Percentiles rank a stretch among this genome's conserved stretches.
phyloP scores from a whole-genome alignment of 306 rosid species.

The Castanea sativa region DNA sequence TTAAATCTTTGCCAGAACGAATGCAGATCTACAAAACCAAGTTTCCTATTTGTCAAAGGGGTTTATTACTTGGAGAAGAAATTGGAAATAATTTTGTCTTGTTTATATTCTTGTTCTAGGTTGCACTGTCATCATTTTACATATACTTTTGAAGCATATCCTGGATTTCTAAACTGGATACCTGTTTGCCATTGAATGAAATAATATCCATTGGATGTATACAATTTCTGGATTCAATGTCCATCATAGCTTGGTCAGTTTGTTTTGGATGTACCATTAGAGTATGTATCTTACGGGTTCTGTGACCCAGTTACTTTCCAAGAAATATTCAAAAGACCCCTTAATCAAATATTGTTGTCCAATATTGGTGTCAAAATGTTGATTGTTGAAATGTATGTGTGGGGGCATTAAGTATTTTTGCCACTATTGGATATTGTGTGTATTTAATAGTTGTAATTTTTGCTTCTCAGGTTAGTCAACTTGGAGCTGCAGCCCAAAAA shows the following conservation, averaged over 20 bases:
- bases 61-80: neutral
- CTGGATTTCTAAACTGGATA: neutral
- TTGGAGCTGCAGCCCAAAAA: slow-evolving; percentile 93
- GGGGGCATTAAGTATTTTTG: neutral
- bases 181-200: neutral
- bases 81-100: neutral
- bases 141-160: neutral
- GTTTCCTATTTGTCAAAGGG: neutral
- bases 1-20: no score
- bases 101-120: neutral
- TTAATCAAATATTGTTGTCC: neutral
- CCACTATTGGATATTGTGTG: slow-evolving; percentile 1
- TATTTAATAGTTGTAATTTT: slow-evolving; percentile 7
- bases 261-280: neutral
- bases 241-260: neutral
- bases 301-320: neutral
- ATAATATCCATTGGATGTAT: neutral
- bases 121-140: neutral
- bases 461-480: slow-evolving; percentile 79
- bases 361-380: neutral
- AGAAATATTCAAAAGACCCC: neutral
- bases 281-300: neutral
- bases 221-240: neutral
- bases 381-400: neutral
- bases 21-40: no score